Percentiles rank a stretch among this genome's conserved stretches.
Evolutionary conservation across 1,284 basidiomycete genomes (phyloP).

Genomic region (Butyriboletus appendiculatus): DNA sequence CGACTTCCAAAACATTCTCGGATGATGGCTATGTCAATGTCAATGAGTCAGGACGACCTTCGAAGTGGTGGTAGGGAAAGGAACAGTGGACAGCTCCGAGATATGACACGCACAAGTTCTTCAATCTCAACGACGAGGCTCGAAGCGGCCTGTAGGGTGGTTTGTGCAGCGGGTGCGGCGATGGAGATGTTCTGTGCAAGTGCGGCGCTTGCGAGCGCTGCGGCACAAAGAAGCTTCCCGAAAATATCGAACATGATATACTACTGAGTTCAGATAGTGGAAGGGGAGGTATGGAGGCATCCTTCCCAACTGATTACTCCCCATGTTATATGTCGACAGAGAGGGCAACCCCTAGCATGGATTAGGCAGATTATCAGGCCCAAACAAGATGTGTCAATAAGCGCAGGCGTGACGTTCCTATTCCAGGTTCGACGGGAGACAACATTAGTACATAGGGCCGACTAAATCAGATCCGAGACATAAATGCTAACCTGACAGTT

Average conservation of each 20-base stretch:
- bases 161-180: conserved; percentile 33
- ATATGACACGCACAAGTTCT: conserved; percentile 40
- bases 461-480: neutral
- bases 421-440: neutral
- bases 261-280: no score
- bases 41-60: neutral
- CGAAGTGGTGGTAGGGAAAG: no score
- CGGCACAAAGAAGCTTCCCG: conserved; percentile 9
- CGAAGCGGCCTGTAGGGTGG: conserved; percentile 37
- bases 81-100: neutral
- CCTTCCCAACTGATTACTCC: neutral
- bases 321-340: conserved; percentile 9
- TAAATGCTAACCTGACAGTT: no score
- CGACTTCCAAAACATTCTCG: conserved; percentile 40
- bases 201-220: conserved; percentile 15
- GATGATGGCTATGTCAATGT: conserved; percentile 32
- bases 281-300: neutral
- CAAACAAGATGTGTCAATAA: neutral
- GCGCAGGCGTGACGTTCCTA: neutral
- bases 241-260: conserved; percentile 10
- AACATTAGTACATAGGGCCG: neutral
- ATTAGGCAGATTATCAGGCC: neutral
- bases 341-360: neutral
- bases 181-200: conserved; percentile 45
- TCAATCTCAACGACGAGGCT: conserved; percentile 45